Evolutionary conservation across 305 asterid species (phyloP).

Genomic region (Plantago lanceolata): DNA sequence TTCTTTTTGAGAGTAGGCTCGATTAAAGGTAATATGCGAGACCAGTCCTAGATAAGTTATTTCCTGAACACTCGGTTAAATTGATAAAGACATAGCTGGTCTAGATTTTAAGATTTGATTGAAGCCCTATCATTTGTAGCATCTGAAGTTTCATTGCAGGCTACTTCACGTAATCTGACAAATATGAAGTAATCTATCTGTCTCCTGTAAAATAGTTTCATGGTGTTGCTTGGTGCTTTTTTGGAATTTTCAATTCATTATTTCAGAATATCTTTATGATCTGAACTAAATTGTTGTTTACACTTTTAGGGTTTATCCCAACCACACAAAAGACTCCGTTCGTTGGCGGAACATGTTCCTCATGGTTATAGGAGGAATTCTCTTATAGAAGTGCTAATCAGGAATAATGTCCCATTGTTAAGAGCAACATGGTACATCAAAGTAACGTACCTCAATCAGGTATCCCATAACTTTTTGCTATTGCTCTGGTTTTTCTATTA

Average conservation of each 20-base stretch:
- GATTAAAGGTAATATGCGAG: too few relatives aligned
- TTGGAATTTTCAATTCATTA: background rate
- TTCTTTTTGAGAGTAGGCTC: too few relatives aligned
- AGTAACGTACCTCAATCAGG: constrained; percentile 98
- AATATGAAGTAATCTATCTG: background rate
- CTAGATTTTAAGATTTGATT: too few relatives aligned
- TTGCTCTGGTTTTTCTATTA: constrained; percentile 11
- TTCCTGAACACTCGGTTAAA: too few relatives aligned
- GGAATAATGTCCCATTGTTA: constrained; percentile 81
- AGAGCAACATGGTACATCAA: constrained; percentile 98
- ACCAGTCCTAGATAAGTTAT: too few relatives aligned
- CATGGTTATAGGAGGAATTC: constrained; percentile 80
- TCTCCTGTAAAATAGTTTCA: background rate
- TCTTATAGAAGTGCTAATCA: constrained; percentile 79
- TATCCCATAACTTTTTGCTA: constrained; percentile 22
- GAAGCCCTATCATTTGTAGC: too few relatives aligned
- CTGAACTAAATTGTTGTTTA: constrained; percentile 15
- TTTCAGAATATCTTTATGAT: background rate
- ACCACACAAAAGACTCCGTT: constrained; percentile 76
- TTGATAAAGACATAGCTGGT: too few relatives aligned
- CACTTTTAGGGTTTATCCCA: constrained; percentile 77
- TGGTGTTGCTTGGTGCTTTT: background rate
- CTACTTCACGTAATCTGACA: background rate
- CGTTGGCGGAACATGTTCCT: constrained; percentile 95
- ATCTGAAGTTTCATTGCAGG: too few relatives aligned